A percentile compares a stretch with the other conserved stretches of the same genome.
Conservation (phyloP, 2,329 filamentous ascomycete species). For the Diaporthe vexans region DNA sequence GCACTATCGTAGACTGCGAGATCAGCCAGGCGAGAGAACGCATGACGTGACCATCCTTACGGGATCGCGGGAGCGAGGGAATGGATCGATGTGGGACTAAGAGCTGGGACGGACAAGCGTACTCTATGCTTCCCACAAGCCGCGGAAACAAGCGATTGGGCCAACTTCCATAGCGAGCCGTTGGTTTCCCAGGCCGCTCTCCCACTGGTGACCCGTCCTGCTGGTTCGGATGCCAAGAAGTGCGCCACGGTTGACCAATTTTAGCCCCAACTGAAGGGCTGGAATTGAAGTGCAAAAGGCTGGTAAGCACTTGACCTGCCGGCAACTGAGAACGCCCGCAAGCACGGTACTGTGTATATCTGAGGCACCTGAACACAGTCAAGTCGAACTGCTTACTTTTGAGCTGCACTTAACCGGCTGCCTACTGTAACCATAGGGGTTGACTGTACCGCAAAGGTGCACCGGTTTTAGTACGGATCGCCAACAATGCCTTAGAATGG, state of each 20-base stretch:
- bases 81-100: slow-evolving; percentile 10
- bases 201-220: slow-evolving; percentile 38
- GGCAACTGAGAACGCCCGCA: slow-evolving; percentile 29
- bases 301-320: slow-evolving; percentile 21
- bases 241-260: background rate
- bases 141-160: slow-evolving; percentile 34
- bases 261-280: slow-evolving; percentile 20
- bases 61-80: slow-evolving; percentile 8
- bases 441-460: slow-evolving; percentile 7
- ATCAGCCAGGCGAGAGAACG: slow-evolving; percentile 22
- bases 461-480: slow-evolving; percentile 2
- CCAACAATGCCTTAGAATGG: slow-evolving; percentile 9
- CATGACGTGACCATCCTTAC: slow-evolving; percentile 26
- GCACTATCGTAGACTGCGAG: slow-evolving; percentile 29
- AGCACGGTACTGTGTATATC: slow-evolving; percentile 2
- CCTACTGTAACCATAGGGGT: slow-evolving; percentile 25
- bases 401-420: slow-evolving; percentile 23
- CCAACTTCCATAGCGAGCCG: slow-evolving; percentile 16
- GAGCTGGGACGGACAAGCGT: slow-evolving; percentile 35
- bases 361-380: background rate
- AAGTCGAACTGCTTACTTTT: slow-evolving; percentile 11
- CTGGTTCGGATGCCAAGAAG: slow-evolving; percentile 39
- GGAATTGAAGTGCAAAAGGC: background rate
- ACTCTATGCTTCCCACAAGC: slow-evolving; percentile 18
- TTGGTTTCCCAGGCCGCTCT: slow-evolving; percentile 28